phyloP scores from a whole-genome alignment of 768 basidiomycete genomes.

The Rhodotorula toruloides region DNA sequence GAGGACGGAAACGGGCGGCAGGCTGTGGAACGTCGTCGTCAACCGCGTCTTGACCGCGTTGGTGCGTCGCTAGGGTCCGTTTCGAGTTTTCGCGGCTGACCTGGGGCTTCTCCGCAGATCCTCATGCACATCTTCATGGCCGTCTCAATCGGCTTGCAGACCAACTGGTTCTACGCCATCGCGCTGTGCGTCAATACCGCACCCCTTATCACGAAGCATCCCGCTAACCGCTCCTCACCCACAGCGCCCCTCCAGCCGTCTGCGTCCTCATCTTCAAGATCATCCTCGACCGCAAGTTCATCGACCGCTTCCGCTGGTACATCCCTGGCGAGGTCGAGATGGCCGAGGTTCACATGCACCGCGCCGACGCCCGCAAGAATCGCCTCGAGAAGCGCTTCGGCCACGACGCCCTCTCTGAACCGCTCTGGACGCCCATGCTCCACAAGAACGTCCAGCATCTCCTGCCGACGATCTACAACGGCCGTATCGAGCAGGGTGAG shows the following conservation, averaged over 20 bases:
- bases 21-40: conserved; percentile 44
- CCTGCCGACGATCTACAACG: conserved; percentile 40
- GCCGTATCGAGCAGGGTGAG: conserved; percentile 30
- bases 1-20: conserved; percentile 83
- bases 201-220: too few species aligned
- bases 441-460: conserved; percentile 49
- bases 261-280: conserved; percentile 76
- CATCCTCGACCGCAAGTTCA: conserved; percentile 65
- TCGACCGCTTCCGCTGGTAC: conserved; percentile 50
- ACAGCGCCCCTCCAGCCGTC: conserved; percentile 81
- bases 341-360: conserved; percentile 69
- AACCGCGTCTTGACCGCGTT: conserved; percentile 77
- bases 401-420: conserved; percentile 75
- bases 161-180: conserved; percentile 30
- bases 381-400: conserved; percentile 87
- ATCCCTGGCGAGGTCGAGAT: conserved; percentile 76
- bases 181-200: conserved; percentile 28
- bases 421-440: conserved; percentile 45
- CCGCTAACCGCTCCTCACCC: not conserved
- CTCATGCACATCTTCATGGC: conserved; percentile 35
- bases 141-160: conserved; percentile 17
- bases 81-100: too few species aligned
- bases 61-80: conserved; percentile 44
- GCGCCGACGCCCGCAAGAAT: conserved; percentile 64
- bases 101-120: conserved; percentile 1